Percentiles rank a stretch among this genome's conserved stretches.
These are phyloP conservation scores for Lecanicillium sp. DNA, from an alignment of 2,329 filamentous ascomycete genomes.

Conservation along the genomic window DNA sequence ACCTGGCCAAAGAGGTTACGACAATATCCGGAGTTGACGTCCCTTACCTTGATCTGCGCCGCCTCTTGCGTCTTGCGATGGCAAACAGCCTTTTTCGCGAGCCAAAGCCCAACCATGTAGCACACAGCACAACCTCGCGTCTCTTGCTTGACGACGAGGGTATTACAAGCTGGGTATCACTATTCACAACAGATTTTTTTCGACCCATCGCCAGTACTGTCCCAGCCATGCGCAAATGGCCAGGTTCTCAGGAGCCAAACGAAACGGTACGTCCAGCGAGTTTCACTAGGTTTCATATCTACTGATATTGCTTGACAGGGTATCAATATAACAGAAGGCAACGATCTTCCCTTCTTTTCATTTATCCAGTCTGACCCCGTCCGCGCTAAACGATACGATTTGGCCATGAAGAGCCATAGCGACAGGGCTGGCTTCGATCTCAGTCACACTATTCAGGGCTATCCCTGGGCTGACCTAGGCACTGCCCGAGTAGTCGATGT, in stretches of 20 bases:
- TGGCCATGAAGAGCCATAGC: conserved; percentile 22
- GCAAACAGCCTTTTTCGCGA: conserved; percentile 31
- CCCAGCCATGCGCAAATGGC: conserved; percentile 26
- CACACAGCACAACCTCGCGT: conserved; percentile 27
- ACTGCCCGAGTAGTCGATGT: conserved; percentile 19
- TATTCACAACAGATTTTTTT: conserved; percentile 22
- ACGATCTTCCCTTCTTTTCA: conserved; percentile 18
- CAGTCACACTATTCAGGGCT: conserved; percentile 13
- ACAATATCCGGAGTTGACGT: conserved; percentile 28
- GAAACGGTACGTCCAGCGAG: too few relatives aligned
- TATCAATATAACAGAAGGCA: conserved; percentile 19
- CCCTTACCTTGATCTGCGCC: conserved; percentile 19
- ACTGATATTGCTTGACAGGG: conserved; percentile 3
- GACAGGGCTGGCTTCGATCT: conserved; percentile 14
- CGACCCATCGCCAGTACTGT: conserved; percentile 21
- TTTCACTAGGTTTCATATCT: not conserved
- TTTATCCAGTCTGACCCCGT: conserved; percentile 18
- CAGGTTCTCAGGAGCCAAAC: conserved; percentile 23
- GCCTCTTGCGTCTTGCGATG: conserved; percentile 30
- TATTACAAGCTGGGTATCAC: conserved; percentile 22
- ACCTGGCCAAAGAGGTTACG: conserved; percentile 19
- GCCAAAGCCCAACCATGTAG: conserved; percentile 25
- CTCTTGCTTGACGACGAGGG: conserved; percentile 19
- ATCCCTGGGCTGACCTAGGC: conserved; percentile 16
- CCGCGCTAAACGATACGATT: conserved; percentile 20